Conservation (phyloP, 2,329 filamentous ascomycete genomes). For the Tolypocladium capitatum region DNA sequence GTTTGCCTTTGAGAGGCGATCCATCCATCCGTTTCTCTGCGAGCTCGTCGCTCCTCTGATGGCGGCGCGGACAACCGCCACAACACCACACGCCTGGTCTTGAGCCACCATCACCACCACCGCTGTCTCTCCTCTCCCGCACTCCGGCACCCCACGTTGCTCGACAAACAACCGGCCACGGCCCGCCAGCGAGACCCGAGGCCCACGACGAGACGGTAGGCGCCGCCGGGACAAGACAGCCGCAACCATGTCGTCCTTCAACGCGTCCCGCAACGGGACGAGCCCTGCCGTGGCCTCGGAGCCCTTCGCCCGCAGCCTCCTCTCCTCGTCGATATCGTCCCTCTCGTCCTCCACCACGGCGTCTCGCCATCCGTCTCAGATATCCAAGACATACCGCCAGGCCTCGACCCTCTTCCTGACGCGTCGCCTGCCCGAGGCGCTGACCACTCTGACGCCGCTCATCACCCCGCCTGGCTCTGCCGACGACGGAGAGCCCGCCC, state of each 20-base stretch:
- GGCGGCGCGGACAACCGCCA: background rate
- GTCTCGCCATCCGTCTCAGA: constrained; percentile 52
- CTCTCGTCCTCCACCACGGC: constrained; percentile 49
- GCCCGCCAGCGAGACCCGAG: background rate
- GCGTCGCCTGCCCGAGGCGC: constrained; percentile 77
- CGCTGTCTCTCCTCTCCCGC: background rate
- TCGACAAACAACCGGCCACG: background rate
- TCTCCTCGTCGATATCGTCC: constrained; percentile 57
- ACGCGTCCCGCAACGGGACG: constrained; percentile 15
- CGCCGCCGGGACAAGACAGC: background rate
- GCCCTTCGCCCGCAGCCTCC: constrained; percentile 36
- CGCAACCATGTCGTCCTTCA: constrained; percentile 27
- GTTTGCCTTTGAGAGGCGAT: constrained; percentile 1
- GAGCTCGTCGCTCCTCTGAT: background rate
- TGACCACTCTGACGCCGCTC: constrained; percentile 72
- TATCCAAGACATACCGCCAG: constrained; percentile 89
- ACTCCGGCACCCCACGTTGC: background rate
- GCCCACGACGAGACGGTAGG: background rate
- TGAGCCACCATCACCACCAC: background rate
- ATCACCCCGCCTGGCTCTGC: constrained; percentile 47
- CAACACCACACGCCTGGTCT: background rate
- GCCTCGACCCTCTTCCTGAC: constrained; percentile 90
- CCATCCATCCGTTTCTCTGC: background rate
- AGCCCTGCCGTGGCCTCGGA: constrained; percentile 16
- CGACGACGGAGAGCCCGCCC: constrained; percentile 46